phyloP scores from a whole-genome alignment of 495 filamentous ascomycete genomes.

The Rostrohypoxylon terebratum region DNA sequence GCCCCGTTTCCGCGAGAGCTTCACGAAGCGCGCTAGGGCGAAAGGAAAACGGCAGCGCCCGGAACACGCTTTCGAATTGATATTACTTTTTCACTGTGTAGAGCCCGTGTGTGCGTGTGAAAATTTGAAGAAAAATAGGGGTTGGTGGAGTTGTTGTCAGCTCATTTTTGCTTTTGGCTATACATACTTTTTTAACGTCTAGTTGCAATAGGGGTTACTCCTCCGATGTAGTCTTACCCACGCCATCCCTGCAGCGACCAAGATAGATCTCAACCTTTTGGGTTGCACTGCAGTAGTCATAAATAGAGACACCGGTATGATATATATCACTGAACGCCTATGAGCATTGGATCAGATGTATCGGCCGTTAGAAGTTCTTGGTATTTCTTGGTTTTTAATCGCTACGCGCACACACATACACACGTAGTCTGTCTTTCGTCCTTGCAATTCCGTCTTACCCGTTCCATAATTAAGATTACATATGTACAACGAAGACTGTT shows the following conservation, averaged over 20 bases:
- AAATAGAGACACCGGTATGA: not conserved
- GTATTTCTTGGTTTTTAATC: not conserved
- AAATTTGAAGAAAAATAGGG: not conserved
- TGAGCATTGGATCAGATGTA: not conserved
- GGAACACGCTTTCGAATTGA: not conserved
- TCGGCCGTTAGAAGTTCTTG: not conserved
- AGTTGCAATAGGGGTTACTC: not conserved
- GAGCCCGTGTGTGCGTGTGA: not conserved
- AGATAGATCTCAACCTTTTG: not conserved
- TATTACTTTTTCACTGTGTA: too few relatives aligned
- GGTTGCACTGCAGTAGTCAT: not conserved
- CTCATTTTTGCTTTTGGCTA: not conserved
- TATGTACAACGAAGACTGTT: constrained; percentile 36
- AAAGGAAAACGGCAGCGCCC: too few relatives aligned
- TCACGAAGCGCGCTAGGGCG: too few relatives aligned
- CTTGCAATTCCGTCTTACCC: not conserved
- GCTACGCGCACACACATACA: not conserved
- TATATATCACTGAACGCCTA: not conserved
- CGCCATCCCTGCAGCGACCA: not conserved
- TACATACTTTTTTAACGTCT: not conserved
- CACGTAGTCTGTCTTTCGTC: not conserved
- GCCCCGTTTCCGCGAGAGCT: too few relatives aligned
- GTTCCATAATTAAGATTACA: constrained; percentile 38
- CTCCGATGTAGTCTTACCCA: not conserved
- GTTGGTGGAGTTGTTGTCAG: not conserved